These are phyloP conservation scores for Triticum dicoccoides DNA, from an alignment of 176 grass and related monocot species.

Conservation along the genomic window DNA sequence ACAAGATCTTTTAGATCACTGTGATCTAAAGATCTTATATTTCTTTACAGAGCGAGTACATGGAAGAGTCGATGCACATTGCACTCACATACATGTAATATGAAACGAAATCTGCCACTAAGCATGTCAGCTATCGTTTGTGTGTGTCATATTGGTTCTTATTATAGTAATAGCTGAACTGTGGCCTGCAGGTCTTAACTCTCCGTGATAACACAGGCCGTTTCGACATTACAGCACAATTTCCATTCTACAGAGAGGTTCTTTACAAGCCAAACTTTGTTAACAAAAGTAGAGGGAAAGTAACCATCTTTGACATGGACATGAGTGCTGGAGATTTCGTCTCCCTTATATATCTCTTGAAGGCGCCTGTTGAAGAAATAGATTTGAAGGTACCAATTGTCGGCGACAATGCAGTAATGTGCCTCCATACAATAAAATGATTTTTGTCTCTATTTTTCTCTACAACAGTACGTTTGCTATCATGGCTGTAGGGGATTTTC, in stretches of 20 bases:
- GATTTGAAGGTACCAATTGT: constrained; percentile 64
- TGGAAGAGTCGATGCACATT: neutral
- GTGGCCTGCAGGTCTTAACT: constrained; percentile 62
- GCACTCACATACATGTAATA: neutral
- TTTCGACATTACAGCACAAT: constrained; percentile 60
- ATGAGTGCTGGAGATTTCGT: constrained; percentile 93
- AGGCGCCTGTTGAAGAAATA: constrained; percentile 64
- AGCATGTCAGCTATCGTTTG: constrained; percentile 1
- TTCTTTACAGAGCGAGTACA: too few relatives aligned
- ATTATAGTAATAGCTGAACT: constrained; percentile 13
- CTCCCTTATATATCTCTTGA: constrained; percentile 85
- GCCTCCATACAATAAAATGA: neutral
- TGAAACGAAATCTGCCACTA: constrained; percentile 3
- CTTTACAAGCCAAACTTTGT: constrained; percentile 41
- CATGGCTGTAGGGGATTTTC: constrained; percentile 60
- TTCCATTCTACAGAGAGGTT: constrained; percentile 73
- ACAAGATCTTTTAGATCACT: too few relatives aligned
- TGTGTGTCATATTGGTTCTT: neutral
- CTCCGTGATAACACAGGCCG: constrained; percentile 40
- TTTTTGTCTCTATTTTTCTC: neutral
- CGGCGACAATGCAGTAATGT: neutral
- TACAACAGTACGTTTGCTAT: neutral
- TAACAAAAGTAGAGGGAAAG: constrained; percentile 39
- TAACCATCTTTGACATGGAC: constrained; percentile 77
- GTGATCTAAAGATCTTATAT: too few relatives aligned